Percentiles rank a stretch among this genome's conserved stretches.
These are phyloP conservation scores for Ustulina deusta DNA, from an alignment of 2,329 filamentous ascomycete genomes.

Conservation along the genomic window DNA sequence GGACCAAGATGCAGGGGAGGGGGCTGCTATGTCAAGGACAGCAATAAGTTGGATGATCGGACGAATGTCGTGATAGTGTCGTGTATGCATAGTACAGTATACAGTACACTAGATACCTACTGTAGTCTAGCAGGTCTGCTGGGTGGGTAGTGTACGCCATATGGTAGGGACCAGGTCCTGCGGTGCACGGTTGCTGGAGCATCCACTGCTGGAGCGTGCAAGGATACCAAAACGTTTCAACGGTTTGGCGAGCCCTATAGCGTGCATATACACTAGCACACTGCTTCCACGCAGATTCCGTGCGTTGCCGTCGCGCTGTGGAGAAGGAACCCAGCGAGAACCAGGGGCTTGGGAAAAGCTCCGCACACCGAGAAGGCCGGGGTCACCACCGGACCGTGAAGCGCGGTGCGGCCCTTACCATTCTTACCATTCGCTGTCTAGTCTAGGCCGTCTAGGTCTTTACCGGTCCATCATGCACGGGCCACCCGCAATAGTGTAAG, in stretches of 20 bases:
- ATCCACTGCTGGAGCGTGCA: neutral
- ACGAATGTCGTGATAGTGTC: neutral
- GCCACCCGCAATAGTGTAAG: too few relatives aligned
- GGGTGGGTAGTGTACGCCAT: too few relatives aligned
- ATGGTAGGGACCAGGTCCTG: neutral
- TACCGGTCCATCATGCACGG: too few relatives aligned
- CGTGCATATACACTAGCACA: neutral
- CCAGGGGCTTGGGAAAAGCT: neutral
- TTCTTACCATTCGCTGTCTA: too few relatives aligned
- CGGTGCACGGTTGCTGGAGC: neutral
- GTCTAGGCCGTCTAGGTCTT: too few relatives aligned
- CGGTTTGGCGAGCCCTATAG: neutral
- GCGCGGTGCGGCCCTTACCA: neutral
- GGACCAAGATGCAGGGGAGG: neutral
- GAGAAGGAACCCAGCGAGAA: neutral
- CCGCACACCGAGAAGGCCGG: neutral
- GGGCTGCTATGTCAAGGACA: neutral
- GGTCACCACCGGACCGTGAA: neutral
- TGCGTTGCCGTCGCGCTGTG: neutral
- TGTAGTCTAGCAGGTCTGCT: too few relatives aligned
- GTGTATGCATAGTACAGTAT: too few relatives aligned
- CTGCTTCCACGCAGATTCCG: too few relatives aligned
- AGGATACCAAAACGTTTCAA: conserved; percentile 1
- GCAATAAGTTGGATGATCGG: neutral
- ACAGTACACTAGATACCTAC: too few relatives aligned